Percentiles rank a stretch among this genome's conserved stretches.
Conservation (phyloP, 768 basidiomycete species). For the Dacryopinax primogenitus region DNA sequence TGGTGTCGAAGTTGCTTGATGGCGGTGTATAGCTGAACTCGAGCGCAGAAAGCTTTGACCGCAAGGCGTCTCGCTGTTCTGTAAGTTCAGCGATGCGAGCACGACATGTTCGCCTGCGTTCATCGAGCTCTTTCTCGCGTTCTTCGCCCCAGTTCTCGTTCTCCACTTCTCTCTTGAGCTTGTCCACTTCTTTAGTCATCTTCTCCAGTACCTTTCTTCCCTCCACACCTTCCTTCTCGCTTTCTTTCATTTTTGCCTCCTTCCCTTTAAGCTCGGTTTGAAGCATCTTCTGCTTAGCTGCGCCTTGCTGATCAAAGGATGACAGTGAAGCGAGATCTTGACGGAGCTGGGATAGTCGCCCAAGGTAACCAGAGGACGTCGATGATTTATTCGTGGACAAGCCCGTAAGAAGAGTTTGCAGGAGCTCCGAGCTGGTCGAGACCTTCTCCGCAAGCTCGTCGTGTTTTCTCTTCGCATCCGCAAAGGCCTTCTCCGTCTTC, state of each 20-base stretch:
- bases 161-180: constrained; percentile 39
- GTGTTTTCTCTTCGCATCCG: constrained; percentile 56
- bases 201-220: constrained; percentile 52
- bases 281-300: constrained; percentile 58
- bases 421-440: constrained; percentile 71
- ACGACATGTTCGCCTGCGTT: constrained; percentile 23
- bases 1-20: constrained; percentile 63
- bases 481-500: constrained; percentile 41
- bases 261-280: constrained; percentile 66
- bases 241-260: constrained; percentile 68
- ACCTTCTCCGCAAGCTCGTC: constrained; percentile 47
- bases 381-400: constrained; percentile 56
- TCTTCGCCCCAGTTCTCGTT: constrained; percentile 65
- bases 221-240: constrained; percentile 72
- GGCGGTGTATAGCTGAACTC: constrained; percentile 78
- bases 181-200: constrained; percentile 42
- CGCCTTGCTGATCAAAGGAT: constrained; percentile 75
- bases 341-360: constrained; percentile 93
- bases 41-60: constrained; percentile 51
- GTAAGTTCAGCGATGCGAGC: constrained; percentile 2
- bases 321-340: constrained; percentile 61
- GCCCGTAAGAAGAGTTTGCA: constrained; percentile 88
- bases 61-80: constrained; percentile 57
- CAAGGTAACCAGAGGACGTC: constrained; percentile 58
- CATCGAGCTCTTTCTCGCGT: constrained; percentile 49